Evolutionary conservation across 495 filamentous ascomycete species (phyloP).

Genomic region (Neurospora intermedia): DNA sequence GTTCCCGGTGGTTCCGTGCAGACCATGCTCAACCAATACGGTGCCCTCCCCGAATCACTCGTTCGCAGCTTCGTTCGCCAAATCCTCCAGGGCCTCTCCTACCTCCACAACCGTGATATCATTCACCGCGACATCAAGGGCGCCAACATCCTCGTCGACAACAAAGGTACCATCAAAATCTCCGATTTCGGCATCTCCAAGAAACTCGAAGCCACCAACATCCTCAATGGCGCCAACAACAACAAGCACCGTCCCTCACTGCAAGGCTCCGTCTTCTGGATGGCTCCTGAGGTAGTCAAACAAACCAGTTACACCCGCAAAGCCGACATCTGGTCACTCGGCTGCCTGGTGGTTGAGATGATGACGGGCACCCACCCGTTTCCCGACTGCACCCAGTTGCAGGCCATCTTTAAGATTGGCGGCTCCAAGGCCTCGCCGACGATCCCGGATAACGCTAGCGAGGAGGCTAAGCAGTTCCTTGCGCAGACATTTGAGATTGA

Average conservation of each 20-base stretch:
- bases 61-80: constrained; percentile 96
- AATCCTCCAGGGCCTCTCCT: constrained; percentile 88
- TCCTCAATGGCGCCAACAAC: constrained; percentile 48
- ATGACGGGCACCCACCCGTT: constrained; percentile 95
- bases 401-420: constrained; percentile 98
- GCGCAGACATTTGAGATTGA: constrained; percentile 89
- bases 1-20: constrained; percentile 95
- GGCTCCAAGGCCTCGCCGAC: constrained; percentile 75
- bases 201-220: constrained; percentile 39
- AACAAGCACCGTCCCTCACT: constrained; percentile 81
- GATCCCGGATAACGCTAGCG: constrained; percentile 77
- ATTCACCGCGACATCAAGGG: constrained; percentile 99
- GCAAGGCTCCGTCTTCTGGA: constrained; percentile 98
- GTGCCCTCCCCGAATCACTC: constrained; percentile 82
- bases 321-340: constrained; percentile 98
- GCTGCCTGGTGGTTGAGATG: constrained; percentile 97
- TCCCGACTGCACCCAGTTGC: constrained; percentile 92
- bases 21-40: constrained; percentile 96
- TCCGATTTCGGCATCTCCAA: constrained; percentile 99
- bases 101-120: constrained; percentile 89
- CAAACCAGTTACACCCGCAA: constrained; percentile 97
- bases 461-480: constrained; percentile 78
- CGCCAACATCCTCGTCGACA: constrained; percentile 97
- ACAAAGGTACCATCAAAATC: constrained; percentile 98
- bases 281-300: constrained; percentile 97